Base-by-base conservation (phyloP, 202 grass and related monocot genomes). In the Panicum hallii region DNA sequence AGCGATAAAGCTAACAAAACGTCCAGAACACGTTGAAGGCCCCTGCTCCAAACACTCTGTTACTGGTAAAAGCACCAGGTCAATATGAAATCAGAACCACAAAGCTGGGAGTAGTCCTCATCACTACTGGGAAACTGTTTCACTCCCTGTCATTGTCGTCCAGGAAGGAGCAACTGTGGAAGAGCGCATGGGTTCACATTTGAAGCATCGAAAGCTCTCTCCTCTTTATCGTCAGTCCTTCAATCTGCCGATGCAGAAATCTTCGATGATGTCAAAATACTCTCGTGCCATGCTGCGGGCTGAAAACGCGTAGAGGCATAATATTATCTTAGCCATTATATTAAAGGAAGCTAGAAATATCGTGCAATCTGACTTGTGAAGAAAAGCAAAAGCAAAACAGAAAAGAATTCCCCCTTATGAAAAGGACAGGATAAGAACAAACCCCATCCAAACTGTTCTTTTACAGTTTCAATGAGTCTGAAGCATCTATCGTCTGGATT, bases 251-350 rank as follows among this genome's bases (percentile, higher is more conserved):
- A 96, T 91, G 82, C 90, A 96, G 79, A 99, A 94, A 80, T 94
- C 97, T 30, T 94, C 90, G 19, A 99, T 94, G 75, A 94, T 96
- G 47, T 94, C 97, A n/a, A 26, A 99, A 96, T 56, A 99, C 97
- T 73, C 91, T 78, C 0, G 82, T 88, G 47, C 91, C 96, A 84
- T 94, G 96, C 42, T 95, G 93, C 0, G 93, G 93, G 48, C 96
- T 94, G 86, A 79, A 95, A 84, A 85, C 64, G 19, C 46, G 82
- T 87, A 50, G 15, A 86, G 44, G 17, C 45, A 75, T 53, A 34
- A 66, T 19, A 36, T 49, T 38, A 38, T 63, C 32, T 70, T 17
- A 55, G 56, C 36, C 54, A 65, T 11, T 43, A 57, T 42, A 70
- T 2, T 78, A 48, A 36, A 20, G 0, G 83, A 73, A 8, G 32